Conservation (phyloP, 129 eudicot species). For the Arctium minus region DNA sequence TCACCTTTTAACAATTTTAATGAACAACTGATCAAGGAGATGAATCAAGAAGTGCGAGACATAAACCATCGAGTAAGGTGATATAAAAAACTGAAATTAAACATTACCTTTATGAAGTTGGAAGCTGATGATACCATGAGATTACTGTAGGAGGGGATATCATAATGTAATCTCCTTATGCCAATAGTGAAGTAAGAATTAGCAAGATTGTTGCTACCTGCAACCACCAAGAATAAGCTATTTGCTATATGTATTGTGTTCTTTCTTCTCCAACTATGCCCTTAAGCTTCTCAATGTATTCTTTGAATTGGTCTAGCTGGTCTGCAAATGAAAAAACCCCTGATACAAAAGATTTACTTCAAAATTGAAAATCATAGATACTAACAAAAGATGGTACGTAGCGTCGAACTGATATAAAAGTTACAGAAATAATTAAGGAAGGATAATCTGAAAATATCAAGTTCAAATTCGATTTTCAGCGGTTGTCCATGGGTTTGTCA, state of each 20-base stretch:
- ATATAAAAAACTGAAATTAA: too few species aligned
- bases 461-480: background rate
- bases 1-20: too few species aligned
- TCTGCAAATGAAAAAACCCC: conserved; percentile 44
- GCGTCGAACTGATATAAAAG: too few species aligned
- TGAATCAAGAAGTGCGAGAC: too few species aligned
- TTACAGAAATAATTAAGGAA: too few species aligned
- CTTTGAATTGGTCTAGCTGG: conserved; percentile 58
- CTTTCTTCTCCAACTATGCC: conserved; percentile 46
- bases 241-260: conserved; percentile 42
- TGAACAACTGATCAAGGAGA: conserved; percentile 1
- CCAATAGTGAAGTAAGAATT: conserved; percentile 65
- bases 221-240: conserved; percentile 50
- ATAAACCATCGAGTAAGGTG: too few species aligned
- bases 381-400: background rate
- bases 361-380: background rate
- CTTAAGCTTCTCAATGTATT: conserved; percentile 36
- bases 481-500: too few species aligned
- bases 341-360: conserved; percentile 9
- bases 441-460: background rate
- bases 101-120: too few species aligned
- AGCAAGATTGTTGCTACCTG: conserved; percentile 80
- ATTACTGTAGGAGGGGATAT: too few species aligned
- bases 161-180: conserved; percentile 30
- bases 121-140: too few species aligned